A percentile compares a stretch with the other conserved stretches of the same genome.
Conservation (phyloP, 352 stramenopile genomes). For the Phytophthora quininea region DNA sequence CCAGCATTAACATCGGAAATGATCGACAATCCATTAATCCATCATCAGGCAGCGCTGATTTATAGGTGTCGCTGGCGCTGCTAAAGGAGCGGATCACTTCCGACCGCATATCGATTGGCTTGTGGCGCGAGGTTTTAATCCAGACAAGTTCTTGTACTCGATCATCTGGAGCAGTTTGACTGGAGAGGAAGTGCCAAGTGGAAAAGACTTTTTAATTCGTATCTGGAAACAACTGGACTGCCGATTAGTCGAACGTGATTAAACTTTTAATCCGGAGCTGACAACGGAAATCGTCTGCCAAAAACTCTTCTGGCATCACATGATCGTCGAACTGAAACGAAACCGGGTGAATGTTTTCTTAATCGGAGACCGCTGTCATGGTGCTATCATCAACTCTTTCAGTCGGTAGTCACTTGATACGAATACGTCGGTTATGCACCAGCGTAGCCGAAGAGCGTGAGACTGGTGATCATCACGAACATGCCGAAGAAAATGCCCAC, state of each 20-base stretch:
- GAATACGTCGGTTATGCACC: constrained; percentile 33
- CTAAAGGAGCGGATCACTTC: constrained; percentile 6
- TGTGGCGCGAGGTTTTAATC: constrained; percentile 1
- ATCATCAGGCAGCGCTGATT: constrained; percentile 6
- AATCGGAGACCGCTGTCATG: no score
- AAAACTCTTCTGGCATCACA: no score
- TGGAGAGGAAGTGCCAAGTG: not conserved
- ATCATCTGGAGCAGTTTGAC: not conserved
- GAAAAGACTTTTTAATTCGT: not conserved
- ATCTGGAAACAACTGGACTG: no score
- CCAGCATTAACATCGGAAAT: not conserved
- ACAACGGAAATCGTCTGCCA: no score
- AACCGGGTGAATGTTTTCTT: no score
- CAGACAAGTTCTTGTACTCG: not conserved
- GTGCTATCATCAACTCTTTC: no score
- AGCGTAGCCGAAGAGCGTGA: constrained; percentile 85
- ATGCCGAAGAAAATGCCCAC: constrained; percentile 84
- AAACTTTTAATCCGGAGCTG: no score
- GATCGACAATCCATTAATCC: constrained; percentile 1
- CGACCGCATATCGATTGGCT: constrained; percentile 14
- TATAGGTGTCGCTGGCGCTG: not conserved
- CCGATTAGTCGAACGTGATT: no score
- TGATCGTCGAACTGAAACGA: no score
- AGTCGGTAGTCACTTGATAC: not conserved
- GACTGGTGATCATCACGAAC: constrained; percentile 85